Base-by-base conservation (phyloP, 495 filamentous ascomycete genomes). In the Thozetella sp. region DNA sequence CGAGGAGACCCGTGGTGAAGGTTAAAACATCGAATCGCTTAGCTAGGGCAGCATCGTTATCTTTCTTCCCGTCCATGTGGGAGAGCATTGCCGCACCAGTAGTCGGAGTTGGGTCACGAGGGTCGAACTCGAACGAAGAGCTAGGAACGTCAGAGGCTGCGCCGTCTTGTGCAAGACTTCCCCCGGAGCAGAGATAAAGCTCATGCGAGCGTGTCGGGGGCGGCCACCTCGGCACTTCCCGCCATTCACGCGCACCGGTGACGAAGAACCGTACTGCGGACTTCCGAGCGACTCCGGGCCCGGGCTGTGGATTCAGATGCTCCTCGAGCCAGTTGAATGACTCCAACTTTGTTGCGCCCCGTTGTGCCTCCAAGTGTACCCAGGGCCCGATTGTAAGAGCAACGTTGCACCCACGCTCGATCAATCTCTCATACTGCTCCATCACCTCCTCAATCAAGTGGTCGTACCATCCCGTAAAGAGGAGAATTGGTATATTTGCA, bases 381-480 rank as follows among this genome's bases (percentile, higher is more conserved):
- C 61, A 64, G 13, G 57, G 45, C 1, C 61, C 61, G 23, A 57
- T 51, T 12, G 52, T 60, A 17, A 64, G 52, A 27, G 19, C 26
- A 19, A 64, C 61, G 13, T 56, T 55, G 55, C 26, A 30, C 6
- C 61, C 61, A 43, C 61, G 40, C 1, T 63, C 58, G 25, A 2
- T 25, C 10, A 69, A 43, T 15, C 37, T 37, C 25, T 53, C 51
- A 26, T 66, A 73, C 53, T 68, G 63, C 23, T 64, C 58, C 54
- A 73, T 52, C 0, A 60, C 63, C 58, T 69, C 63, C 23, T 34
- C 43, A 6, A 57, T 57, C 13, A 67, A 61, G 17, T 59, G 60
- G 53, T 73, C 70, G 27, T 71, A 71, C 70, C 70, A 73, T 0
- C 70, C 70, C 17, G 60, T 67, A 2, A 67, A 27, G 22, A 73